These are phyloP conservation scores for Podila epicladia DNA, from an alignment of 192 early-diverging fungal genomes.

Conservation along the genomic window DNA sequence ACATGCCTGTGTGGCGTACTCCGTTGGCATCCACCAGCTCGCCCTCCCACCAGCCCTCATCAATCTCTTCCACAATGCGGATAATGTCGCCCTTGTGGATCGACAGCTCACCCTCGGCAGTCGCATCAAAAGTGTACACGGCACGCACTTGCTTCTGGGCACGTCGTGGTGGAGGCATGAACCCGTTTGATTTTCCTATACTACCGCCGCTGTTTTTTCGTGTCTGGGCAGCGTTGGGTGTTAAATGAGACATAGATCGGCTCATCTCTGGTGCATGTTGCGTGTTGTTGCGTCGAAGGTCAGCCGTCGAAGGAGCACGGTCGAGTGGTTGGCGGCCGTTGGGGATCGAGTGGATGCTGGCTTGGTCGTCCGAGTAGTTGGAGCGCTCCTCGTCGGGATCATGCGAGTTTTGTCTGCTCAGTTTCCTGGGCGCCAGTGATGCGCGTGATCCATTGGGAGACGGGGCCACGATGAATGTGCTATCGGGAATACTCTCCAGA, in stretches of 20 bases:
- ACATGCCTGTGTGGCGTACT: constrained; percentile 77
- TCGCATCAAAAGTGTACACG: constrained; percentile 84
- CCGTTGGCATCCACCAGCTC: constrained; percentile 75
- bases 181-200: constrained; percentile 21
- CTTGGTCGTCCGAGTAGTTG: constrained; percentile 34
- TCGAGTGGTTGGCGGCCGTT: constrained; percentile 51
- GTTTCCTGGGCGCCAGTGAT: constrained; percentile 18
- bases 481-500: constrained; percentile 41
- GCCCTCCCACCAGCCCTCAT: constrained; percentile 97
- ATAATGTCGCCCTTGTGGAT: constrained; percentile 90
- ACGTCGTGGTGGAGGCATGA: constrained; percentile 53
- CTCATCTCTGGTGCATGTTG: constrained; percentile 21
- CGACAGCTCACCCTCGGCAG: constrained; percentile 81
- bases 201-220: constrained; percentile 39
- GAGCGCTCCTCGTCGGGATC: constrained; percentile 39
- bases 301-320: constrained; percentile 52
- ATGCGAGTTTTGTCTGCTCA: constrained; percentile 32
- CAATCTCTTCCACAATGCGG: constrained; percentile 84
- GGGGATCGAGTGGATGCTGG: constrained; percentile 46
- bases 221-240: constrained; percentile 42
- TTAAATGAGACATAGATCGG: constrained; percentile 58
- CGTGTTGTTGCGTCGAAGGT: constrained; percentile 26
- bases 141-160: constrained; percentile 72
- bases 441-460: constrained; percentile 39
- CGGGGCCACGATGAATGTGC: constrained; percentile 14